These are phyloP conservation scores for Saccharomycopsis malanga DNA, from an alignment of 805 yeast genomes.

Conservation along the genomic window DNA sequence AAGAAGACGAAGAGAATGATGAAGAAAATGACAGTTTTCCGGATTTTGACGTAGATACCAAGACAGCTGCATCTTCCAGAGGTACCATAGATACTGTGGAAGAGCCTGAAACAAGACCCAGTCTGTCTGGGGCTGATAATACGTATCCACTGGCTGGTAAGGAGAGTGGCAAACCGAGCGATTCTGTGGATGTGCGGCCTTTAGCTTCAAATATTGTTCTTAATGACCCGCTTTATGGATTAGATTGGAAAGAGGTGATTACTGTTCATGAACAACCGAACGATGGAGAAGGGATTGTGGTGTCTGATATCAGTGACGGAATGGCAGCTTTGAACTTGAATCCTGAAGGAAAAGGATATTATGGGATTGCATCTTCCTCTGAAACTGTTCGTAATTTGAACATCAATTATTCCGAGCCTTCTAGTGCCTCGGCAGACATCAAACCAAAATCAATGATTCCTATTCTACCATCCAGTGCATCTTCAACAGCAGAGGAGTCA, in stretches of 20 bases:
- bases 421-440: not conserved
- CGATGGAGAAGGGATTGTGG: not conserved
- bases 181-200: slow-evolving; percentile 7
- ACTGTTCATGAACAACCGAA: slow-evolving; percentile 23
- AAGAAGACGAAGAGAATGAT: slow-evolving; percentile 31
- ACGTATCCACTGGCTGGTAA: too few species aligned
- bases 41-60: too few species aligned
- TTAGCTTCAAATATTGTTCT: slow-evolving; percentile 1
- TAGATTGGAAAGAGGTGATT: slow-evolving; percentile 55
- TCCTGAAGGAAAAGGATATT: slow-evolving; percentile 52
- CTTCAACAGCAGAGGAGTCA: not conserved
- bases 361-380: slow-evolving; percentile 58
- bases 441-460: not conserved
- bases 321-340: slow-evolving; percentile 52
- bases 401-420: slow-evolving; percentile 22
- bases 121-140: too few species aligned
- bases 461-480: not conserved
- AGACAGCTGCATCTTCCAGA: too few species aligned
- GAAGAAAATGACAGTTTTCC: slow-evolving; percentile 24
- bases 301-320: slow-evolving; percentile 38
- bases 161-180: too few species aligned
- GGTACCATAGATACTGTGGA: too few species aligned
- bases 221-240: slow-evolving; percentile 42
- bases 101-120: too few species aligned
- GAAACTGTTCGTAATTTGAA: slow-evolving; percentile 44